Conservation (phyloP, 1,139 yeast genomes). For the Geotrichum bryndzae region DNA sequence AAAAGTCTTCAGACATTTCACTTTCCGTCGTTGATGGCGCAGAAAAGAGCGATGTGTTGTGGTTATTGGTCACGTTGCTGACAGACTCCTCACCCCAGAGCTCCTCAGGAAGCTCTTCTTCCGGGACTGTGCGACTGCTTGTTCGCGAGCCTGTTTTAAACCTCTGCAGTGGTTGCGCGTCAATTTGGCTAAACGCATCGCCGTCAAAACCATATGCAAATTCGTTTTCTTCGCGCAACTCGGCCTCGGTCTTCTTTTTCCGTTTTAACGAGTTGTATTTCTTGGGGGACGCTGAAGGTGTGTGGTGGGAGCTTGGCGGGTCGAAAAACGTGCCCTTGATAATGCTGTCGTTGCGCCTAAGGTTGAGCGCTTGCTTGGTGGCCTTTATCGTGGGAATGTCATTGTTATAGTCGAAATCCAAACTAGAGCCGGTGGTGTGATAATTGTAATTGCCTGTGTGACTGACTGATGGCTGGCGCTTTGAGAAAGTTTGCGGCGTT, state of each 20-base stretch:
- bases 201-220: constrained; percentile 14
- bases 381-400: constrained; percentile 3
- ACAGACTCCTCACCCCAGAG: constrained; percentile 10
- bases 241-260: not conserved
- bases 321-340: constrained; percentile 17
- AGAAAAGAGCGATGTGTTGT: constrained; percentile 14
- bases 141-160: constrained; percentile 6
- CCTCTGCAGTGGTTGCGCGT: constrained; percentile 2
- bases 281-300: constrained; percentile 1
- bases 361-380: constrained; percentile 2
- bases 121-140: not conserved
- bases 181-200: not conserved
- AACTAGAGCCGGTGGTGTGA: not conserved
- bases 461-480: not conserved
- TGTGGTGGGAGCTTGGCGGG: constrained; percentile 9
- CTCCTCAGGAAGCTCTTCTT: constrained; percentile 5
- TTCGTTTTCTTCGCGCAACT: constrained; percentile 11
- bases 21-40: constrained; percentile 15
- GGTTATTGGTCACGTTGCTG: not conserved
- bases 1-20: constrained; percentile 17
- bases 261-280: constrained; percentile 1
- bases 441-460: not conserved
- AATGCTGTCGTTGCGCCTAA: constrained; percentile 10
- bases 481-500: no score
- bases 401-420: constrained; percentile 3